These are phyloP conservation scores for Spencermartinsiella ligniputridi DNA, from an alignment of 1,139 yeast species.

Conservation along the genomic window DNA sequence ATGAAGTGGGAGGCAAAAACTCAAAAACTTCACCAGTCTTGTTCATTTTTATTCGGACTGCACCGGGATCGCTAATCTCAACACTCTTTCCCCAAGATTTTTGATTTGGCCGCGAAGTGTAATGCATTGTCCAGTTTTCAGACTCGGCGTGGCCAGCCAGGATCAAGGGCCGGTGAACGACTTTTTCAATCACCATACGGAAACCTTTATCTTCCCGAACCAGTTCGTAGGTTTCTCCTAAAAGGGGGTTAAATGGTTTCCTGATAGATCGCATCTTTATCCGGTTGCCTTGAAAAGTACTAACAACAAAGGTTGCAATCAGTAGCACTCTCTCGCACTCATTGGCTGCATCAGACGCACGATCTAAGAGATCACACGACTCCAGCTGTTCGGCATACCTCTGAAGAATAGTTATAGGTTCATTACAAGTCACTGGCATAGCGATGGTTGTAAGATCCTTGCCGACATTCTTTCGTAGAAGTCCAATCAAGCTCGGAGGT, in stretches of 20 bases:
- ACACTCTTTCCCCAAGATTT: slow-evolving; percentile 95
- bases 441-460: slow-evolving; percentile 82
- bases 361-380: slow-evolving; percentile 61
- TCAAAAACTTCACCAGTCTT: slow-evolving; percentile 66
- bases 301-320: slow-evolving; percentile 79
- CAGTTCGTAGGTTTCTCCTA: slow-evolving; percentile 83
- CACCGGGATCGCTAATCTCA: slow-evolving; percentile 75
- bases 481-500: slow-evolving; percentile 79
- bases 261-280: slow-evolving; percentile 71
- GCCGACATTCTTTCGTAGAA: slow-evolving; percentile 86
- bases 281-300: slow-evolving; percentile 65
- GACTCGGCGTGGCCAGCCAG: slow-evolving; percentile 78
- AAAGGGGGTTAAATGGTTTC: slow-evolving; percentile 87
- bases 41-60: slow-evolving; percentile 49
- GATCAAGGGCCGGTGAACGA: slow-evolving; percentile 74
- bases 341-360: slow-evolving; percentile 45
- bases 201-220: slow-evolving; percentile 74
- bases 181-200: slow-evolving; percentile 72
- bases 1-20: slow-evolving; percentile 80
- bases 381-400: slow-evolving; percentile 76
- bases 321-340: slow-evolving; percentile 56
- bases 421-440: slow-evolving; percentile 93
- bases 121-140: slow-evolving; percentile 67
- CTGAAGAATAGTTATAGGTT: slow-evolving; percentile 81
- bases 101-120: slow-evolving; percentile 75